Base-by-base conservation (phyloP, 2,329 filamentous ascomycete genomes). In the Colletotrichum sp. region DNA sequence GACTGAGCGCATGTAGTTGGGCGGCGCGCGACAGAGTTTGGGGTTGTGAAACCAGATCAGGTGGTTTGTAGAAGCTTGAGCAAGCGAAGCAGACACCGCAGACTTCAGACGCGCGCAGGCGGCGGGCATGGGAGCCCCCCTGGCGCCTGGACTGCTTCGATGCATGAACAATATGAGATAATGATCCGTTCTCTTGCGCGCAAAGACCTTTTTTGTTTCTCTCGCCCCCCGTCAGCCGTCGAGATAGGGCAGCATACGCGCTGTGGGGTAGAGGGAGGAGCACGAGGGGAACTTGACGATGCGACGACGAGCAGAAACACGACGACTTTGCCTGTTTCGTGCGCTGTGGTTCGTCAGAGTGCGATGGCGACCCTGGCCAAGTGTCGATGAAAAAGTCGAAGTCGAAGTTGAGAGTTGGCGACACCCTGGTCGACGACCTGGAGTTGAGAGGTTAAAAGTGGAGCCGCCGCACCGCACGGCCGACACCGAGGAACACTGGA, bases 11-110 rank as follows among this genome's bases (percentile, higher is more conserved):
- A 28, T 49, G 30, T 39, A 63, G 63, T 75, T 69, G 70, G 73
- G 44, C 57, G 21, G 55, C 24, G 52, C 12, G 28, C 18, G 67
- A 69, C 57, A 76, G 59, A 73, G 70, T 76, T 76, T 76, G 28
- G 64, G 64, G 71, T 73, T 59, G 26, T 73, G 70, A 76, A 76
- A 76, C 73, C 70, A 60, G 32, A 69, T 69, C 59, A 73, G 73
- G 64, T 44, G 59, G 30, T 68, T 69, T 57, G 28, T 21, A 36
- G 32, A 65, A 73, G 66, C 24, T 67, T 52, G 18, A 49, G 60
- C 34, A 44, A 62, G 28, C 26, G 57, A 69, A 62, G 21, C 67
- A 60, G 49, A 28, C 16, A 32, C 66, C 39, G 24, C 55, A 64
- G 69, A 71, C 59, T 55, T 63, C 59, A 32, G 69, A 36, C 57